phyloP scores from a whole-genome alignment of 768 basidiomycete genomes.

The Boletus tomentosulus region DNA sequence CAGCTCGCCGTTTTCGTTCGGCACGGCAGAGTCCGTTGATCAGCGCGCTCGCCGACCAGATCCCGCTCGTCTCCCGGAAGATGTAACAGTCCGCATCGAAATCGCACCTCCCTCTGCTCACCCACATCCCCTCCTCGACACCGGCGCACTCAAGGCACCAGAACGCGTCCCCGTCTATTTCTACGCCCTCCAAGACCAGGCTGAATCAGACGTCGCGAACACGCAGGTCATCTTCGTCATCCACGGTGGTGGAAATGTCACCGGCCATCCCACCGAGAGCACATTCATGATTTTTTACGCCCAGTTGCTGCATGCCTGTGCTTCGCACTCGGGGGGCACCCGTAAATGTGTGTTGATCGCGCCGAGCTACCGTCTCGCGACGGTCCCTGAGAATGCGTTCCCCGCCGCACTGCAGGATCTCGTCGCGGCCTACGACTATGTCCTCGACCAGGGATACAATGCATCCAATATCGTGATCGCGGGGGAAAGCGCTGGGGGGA shows the following conservation, averaged over 20 bases:
- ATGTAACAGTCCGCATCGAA: not conserved
- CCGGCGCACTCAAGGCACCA: not conserved
- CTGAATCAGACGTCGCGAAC: not conserved
- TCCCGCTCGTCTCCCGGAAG: not conserved
- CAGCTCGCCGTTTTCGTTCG: not conserved
- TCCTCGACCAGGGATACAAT: conserved; percentile 21
- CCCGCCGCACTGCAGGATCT: conserved; percentile 23
- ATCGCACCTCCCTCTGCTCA: not conserved
- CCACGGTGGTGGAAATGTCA: conserved; percentile 20
- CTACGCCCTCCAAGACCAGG: conserved; percentile 4
- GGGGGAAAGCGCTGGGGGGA: conserved; percentile 27
- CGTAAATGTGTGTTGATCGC: conserved; percentile 11
- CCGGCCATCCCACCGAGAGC: conserved; percentile 13
- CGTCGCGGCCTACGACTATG: conserved; percentile 23
- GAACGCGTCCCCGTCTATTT: conserved; percentile 9
- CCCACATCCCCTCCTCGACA: not conserved
- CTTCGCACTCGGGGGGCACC: not conserved
- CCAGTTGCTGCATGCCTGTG: conserved; percentile 9
- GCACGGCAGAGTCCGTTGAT: not conserved
- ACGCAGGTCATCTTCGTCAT: conserved; percentile 20
- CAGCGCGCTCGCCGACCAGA: not conserved
- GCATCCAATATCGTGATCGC: conserved; percentile 18
- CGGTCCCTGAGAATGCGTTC: conserved; percentile 19
- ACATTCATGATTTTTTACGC: conserved; percentile 7
- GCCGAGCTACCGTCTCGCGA: conserved; percentile 19